Evolutionary conservation across 1,284 basidiomycete species (phyloP), one percentile per base, ranked within the genome.

Genomic region (Pseudozyma sp.): DNA sequence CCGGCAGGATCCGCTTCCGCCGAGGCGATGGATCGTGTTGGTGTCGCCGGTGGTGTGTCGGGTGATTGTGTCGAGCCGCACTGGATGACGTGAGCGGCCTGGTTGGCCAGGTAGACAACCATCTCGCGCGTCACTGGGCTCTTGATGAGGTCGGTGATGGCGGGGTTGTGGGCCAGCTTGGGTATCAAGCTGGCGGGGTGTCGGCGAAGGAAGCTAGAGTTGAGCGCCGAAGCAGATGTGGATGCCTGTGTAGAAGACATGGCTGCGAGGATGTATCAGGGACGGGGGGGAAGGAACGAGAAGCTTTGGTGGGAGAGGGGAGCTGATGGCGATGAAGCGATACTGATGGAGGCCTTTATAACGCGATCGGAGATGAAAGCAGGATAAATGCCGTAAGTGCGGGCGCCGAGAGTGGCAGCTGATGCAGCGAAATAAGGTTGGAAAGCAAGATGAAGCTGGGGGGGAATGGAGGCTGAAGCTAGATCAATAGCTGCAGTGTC

Each of bases 51-150:
- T 11, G 80, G 80, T 4, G 80, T 73, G 64, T 68, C 69, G 33
- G 74, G 64, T 16, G 71, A 59, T 37, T 73, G 67, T 47, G 77
- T 60, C 6, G 80, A 71, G 24, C 74, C 74, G 68, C 81, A 83
- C 55, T 81, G 77, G 48, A 84, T 84, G 53, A 84, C 82, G 53
- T 84, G 80, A 5, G 81, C 75, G 30, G 81, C 82, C 59, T 84
- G 79, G 44, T 81, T 75, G 35, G 81, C 82, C 39, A 84, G 70
- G 68, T 83, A 82, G 53, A 79, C 79, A 48, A 84, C 80, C 82
- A 84, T 84, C 46, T 84, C 81, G 30, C 79, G 75, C 14, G 80
- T 75, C 35, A 84, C 82, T 29, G 79, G 79, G 62, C 77, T 79
- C 60, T 81, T 81, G 68, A 82, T 77, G 45, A 84, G 68, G 59